Conservation (phyloP, 768 basidiomycete genomes). For the Trichaptum fuscoviolaceum region DNA sequence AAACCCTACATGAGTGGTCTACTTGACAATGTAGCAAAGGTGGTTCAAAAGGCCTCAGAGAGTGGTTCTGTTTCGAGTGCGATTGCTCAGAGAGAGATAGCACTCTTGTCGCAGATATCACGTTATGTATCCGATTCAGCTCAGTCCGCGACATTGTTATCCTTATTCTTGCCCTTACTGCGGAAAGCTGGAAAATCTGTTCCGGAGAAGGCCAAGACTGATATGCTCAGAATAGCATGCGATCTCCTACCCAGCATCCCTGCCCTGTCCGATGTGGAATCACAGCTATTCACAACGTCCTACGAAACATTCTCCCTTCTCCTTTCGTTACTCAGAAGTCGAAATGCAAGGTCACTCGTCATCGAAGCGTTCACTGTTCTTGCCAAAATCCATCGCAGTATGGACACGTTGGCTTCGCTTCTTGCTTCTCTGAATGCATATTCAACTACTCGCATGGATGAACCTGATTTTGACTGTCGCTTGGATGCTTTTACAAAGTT, state of each 20-base stretch:
- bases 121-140: slow-evolving; percentile 61
- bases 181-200: slow-evolving; percentile 71
- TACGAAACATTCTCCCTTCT: slow-evolving; percentile 69
- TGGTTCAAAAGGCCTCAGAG: slow-evolving; percentile 61
- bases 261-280: slow-evolving; percentile 45
- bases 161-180: slow-evolving; percentile 73
- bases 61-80: slow-evolving; percentile 46
- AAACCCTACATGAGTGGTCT: slow-evolving; percentile 68
- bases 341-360: slow-evolving; percentile 65
- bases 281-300: slow-evolving; percentile 41
- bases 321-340: slow-evolving; percentile 71
- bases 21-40: slow-evolving; percentile 60
- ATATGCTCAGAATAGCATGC: slow-evolving; percentile 68
- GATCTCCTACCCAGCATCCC: slow-evolving; percentile 63
- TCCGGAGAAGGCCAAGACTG: slow-evolving; percentile 80
- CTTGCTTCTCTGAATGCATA: slow-evolving; percentile 78
- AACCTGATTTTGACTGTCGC: slow-evolving; percentile 89
- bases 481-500: slow-evolving; percentile 67
- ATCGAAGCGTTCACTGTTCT: slow-evolving; percentile 58
- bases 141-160: slow-evolving; percentile 70
- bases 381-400: slow-evolving; percentile 17
- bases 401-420: slow-evolving; percentile 42
- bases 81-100: slow-evolving; percentile 76
- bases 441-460: slow-evolving; percentile 75
- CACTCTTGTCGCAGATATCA: slow-evolving; percentile 74